phyloP scores from a whole-genome alignment of 495 filamentous ascomycete genomes.

The Tuber calosporum region DNA sequence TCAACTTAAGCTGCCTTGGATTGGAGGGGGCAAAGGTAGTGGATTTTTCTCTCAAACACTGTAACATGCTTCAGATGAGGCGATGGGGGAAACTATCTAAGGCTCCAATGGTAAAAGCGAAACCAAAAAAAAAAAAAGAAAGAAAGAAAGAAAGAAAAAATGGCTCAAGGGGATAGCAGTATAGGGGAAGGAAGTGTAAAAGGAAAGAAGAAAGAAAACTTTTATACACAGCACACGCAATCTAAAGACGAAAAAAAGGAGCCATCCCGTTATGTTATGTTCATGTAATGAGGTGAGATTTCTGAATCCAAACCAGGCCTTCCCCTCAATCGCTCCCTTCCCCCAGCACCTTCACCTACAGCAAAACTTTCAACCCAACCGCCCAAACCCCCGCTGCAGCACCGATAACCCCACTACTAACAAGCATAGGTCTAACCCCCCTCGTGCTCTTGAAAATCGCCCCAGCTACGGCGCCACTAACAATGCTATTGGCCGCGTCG shows the following conservation, averaged over 20 bases:
- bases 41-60: not conserved
- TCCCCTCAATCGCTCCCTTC: not conserved
- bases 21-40: not conserved
- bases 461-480: constrained; percentile 76
- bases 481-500: constrained; percentile 78
- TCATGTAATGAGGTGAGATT: not conserved
- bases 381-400: constrained; percentile 78
- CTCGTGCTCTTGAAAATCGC: constrained; percentile 94
- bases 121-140: not conserved
- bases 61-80: not conserved
- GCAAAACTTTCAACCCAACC: constrained; percentile 48
- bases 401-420: constrained; percentile 80
- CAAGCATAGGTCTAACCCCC: constrained; percentile 83
- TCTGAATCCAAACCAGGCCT: not conserved
- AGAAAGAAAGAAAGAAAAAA: too few relatives aligned
- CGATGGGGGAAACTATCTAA: not conserved
- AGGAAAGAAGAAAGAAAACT: not conserved
- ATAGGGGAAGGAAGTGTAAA: not conserved
- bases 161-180: not conserved
- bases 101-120: not conserved
- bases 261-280: not conserved
- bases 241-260: not conserved
- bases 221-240: not conserved
- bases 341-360: constrained; percentile 6
- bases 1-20: not conserved